Evolutionary conservation across 176 grass and related monocot species (phyloP).

Genomic region (Carex cristatella): DNA sequence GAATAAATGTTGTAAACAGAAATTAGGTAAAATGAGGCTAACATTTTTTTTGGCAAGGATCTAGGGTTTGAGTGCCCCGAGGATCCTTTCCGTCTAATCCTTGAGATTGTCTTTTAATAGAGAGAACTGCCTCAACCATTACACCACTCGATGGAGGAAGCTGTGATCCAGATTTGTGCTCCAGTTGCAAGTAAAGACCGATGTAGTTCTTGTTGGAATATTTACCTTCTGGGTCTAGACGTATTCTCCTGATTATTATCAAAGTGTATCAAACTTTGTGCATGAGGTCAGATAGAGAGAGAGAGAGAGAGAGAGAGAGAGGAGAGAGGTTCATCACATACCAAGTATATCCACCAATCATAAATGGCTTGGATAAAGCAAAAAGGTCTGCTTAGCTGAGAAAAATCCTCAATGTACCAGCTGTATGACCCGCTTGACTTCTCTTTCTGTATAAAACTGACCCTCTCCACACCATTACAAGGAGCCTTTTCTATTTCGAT

Average conservation of each 20-base stretch:
- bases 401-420: background rate
- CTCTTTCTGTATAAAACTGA: background rate
- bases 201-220: background rate
- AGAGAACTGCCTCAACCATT: background rate
- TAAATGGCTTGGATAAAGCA: background rate
- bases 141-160: background rate
- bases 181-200: background rate
- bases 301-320: background rate
- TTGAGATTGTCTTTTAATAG: background rate
- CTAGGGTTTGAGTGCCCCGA: no score
- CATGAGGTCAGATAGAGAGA: background rate
- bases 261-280: background rate
- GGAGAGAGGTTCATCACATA: background rate
- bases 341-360: background rate
- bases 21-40: background rate
- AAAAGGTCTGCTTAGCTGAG: background rate
- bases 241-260: background rate
- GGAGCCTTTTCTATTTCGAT: background rate
- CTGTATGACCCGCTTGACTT: background rate
- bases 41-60: background rate
- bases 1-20: no score
- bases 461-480: background rate
- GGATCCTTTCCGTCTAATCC: no score
- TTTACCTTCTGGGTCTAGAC: background rate
- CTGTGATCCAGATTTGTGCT: background rate